These are phyloP conservation scores for Phytophthora ramorum DNA, from an alignment of 352 stramenopile species.

Conservation along the genomic window DNA sequence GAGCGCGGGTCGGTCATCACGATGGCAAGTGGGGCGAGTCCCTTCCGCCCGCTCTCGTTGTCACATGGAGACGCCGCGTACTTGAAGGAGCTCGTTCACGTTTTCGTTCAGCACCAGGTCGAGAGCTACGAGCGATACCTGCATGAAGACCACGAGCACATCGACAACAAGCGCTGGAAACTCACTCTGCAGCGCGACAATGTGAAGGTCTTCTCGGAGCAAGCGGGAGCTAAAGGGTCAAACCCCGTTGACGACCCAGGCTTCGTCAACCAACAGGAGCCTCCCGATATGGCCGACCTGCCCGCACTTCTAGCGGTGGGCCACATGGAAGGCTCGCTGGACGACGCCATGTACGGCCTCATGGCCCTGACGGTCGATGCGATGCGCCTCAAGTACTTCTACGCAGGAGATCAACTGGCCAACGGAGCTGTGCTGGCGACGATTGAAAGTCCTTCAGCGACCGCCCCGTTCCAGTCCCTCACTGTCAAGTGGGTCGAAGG, in stretches of 20 bases:
- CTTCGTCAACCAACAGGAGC: slow-evolving; percentile 18
- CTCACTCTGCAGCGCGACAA: slow-evolving; percentile 34
- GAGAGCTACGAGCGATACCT: slow-evolving; percentile 39
- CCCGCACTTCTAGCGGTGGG: slow-evolving; percentile 33
- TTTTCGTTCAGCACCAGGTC: slow-evolving; percentile 39
- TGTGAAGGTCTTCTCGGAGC: slow-evolving; percentile 39
- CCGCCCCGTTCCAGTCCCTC: slow-evolving; percentile 54
- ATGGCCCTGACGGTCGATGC: slow-evolving; percentile 37
- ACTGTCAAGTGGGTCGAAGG: slow-evolving; percentile 57
- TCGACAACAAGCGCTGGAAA: slow-evolving; percentile 44
- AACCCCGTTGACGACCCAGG: slow-evolving; percentile 7
- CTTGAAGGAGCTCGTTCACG: slow-evolving; percentile 37
- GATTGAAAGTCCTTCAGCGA: slow-evolving; percentile 41
- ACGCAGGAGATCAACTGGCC: slow-evolving; percentile 39
- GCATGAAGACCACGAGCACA: slow-evolving; percentile 27
- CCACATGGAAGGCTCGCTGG: slow-evolving; percentile 32
- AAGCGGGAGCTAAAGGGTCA: background rate
- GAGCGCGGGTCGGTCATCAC: slow-evolving; percentile 2
- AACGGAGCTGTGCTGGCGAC: slow-evolving; percentile 47
- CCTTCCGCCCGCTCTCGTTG: slow-evolving; percentile 37
- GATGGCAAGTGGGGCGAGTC: slow-evolving; percentile 29
- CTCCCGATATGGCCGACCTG: slow-evolving; percentile 21
- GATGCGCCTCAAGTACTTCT: slow-evolving; percentile 57
- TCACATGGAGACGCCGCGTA: slow-evolving; percentile 28
- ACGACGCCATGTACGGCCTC: slow-evolving; percentile 57